Percentiles rank a stretch among this genome's conserved stretches.
phyloP scores from a whole-genome alignment of 352 stramenopile species.

The Globisporangium okanoganense region DNA sequence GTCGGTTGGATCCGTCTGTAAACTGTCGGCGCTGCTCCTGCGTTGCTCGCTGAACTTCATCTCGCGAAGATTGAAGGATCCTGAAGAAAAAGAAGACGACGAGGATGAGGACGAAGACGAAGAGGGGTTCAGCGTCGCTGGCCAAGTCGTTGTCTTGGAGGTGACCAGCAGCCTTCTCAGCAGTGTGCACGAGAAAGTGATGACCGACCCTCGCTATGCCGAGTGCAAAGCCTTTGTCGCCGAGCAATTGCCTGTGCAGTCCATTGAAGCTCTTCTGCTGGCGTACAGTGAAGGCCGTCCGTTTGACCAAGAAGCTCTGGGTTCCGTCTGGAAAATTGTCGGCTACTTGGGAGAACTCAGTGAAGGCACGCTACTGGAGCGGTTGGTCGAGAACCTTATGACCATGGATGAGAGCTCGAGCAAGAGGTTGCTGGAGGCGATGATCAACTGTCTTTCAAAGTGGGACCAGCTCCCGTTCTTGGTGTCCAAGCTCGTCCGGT shows the following conservation, averaged over 20 bases:
- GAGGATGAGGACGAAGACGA: slow-evolving; percentile 59
- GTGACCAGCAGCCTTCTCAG: slow-evolving; percentile 71
- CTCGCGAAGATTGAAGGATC: slow-evolving; percentile 48
- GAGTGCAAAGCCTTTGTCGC: slow-evolving; percentile 76
- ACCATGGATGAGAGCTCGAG: slow-evolving; percentile 67
- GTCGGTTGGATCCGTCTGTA: slow-evolving; percentile 80
- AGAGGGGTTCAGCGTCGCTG: slow-evolving; percentile 60
- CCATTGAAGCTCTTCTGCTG: slow-evolving; percentile 55
- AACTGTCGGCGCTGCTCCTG: slow-evolving; percentile 68
- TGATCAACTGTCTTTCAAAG: slow-evolving; percentile 73
- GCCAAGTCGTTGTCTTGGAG: slow-evolving; percentile 71
- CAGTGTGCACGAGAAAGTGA: slow-evolving; percentile 68
- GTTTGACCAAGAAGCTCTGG: slow-evolving; percentile 64
- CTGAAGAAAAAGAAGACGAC: slow-evolving; percentile 31
- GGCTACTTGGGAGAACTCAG: slow-evolving; percentile 64
- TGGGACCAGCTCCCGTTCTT: slow-evolving; percentile 73
- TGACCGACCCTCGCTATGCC: slow-evolving; percentile 58
- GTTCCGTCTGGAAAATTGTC: slow-evolving; percentile 71
- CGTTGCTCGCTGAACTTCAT: slow-evolving; percentile 79
- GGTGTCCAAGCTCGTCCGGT: slow-evolving; percentile 52
- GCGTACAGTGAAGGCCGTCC: slow-evolving; percentile 60
- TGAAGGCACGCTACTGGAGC: slow-evolving; percentile 52
- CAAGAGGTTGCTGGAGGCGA: slow-evolving; percentile 70
- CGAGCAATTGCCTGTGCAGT: slow-evolving; percentile 58
- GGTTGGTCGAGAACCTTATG: slow-evolving; percentile 64